Conservation (phyloP, 306 rosid species). For the Lathyrus tuberosus region DNA sequence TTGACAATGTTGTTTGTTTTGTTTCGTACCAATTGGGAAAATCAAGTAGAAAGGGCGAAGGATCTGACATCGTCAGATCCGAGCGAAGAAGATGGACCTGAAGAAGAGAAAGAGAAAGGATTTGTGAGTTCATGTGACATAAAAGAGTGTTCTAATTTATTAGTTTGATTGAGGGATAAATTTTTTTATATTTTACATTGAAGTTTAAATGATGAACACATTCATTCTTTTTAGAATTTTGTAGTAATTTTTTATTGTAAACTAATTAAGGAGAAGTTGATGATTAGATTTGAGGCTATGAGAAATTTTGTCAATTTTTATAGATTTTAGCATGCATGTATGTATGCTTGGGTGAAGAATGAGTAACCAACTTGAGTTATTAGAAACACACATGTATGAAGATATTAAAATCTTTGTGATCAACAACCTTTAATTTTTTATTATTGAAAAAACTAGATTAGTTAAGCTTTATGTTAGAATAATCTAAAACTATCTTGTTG, state of each 20-base stretch:
- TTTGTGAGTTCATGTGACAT: background rate
- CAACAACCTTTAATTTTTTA: background rate
- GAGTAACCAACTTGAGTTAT: background rate
- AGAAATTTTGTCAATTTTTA: background rate
- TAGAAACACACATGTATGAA: background rate
- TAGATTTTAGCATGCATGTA: background rate
- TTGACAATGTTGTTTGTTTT: slow-evolving; percentile 68
- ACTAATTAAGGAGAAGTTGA: background rate
- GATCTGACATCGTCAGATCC: slow-evolving; percentile 56
- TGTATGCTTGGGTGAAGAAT: background rate
- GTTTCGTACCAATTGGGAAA: slow-evolving; percentile 76
- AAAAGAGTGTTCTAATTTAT: slow-evolving; percentile 16
- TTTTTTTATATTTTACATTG: slow-evolving; percentile 38
- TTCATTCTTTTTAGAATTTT: slow-evolving; percentile 35
- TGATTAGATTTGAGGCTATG: background rate
- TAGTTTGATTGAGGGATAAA: slow-evolving; percentile 42
- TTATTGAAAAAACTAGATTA: background rate
- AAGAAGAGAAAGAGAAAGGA: background rate
- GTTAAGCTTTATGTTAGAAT: background rate
- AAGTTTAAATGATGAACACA: slow-evolving; percentile 12
- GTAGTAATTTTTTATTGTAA: slow-evolving; percentile 9
- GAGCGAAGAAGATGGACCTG: slow-evolving; percentile 17
- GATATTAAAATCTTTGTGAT: background rate
- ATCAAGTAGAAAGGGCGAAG: slow-evolving; percentile 64
- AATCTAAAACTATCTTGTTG: background rate